These are phyloP conservation scores for Lasiosphaeria hispida DNA, from an alignment of 495 filamentous ascomycete species.

Conservation along the genomic window DNA sequence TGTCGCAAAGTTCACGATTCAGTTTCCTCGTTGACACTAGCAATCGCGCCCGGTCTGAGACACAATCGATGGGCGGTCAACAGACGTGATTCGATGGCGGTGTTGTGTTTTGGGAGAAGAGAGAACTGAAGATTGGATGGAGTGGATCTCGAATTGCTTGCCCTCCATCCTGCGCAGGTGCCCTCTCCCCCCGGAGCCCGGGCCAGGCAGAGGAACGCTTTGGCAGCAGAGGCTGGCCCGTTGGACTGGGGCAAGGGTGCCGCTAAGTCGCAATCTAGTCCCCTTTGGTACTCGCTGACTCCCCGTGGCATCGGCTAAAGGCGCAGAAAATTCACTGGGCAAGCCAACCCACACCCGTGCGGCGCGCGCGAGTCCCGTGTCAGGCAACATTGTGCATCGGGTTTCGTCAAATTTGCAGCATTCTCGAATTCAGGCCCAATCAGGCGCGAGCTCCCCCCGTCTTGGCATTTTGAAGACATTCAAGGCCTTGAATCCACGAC, in stretches of 20 bases:
- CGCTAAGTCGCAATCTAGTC: background rate
- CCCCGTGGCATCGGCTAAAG: slow-evolving; percentile 9
- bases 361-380: no score
- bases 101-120: slow-evolving; percentile 26
- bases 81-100: slow-evolving; percentile 6
- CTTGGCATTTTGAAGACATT: slow-evolving; percentile 4
- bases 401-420: background rate
- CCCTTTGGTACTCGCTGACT: background rate
- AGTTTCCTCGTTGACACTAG: no score
- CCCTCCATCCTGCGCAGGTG: background rate
- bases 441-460: background rate
- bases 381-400: no score
- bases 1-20: no score
- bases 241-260: slow-evolving; percentile 3
- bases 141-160: slow-evolving; percentile 35
- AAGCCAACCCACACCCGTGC: background rate
- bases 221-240: slow-evolving; percentile 1
- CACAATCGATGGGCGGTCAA: background rate
- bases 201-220: slow-evolving; percentile 9
- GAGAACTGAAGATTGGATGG: slow-evolving; percentile 33
- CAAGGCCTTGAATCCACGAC: no score
- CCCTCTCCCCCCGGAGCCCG: slow-evolving; percentile 5
- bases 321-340: slow-evolving; percentile 6
- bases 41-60: no score
- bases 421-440: slow-evolving; percentile 10